phyloP scores from a whole-genome alignment of 306 rosid genomes.

The Hylodesmum podocarpum region DNA sequence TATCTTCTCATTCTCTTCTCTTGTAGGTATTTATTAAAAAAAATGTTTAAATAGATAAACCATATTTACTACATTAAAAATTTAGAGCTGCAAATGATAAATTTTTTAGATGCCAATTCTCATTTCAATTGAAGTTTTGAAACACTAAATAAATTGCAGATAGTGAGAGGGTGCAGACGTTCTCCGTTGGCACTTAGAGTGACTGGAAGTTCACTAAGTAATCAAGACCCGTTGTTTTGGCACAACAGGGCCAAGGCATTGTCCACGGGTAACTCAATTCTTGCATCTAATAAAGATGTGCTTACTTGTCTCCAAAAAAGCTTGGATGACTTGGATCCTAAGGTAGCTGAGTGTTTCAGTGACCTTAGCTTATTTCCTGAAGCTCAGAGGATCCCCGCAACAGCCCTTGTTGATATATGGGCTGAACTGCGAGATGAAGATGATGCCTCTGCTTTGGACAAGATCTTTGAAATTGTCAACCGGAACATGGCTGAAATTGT shows the following conservation, averaged over 20 bases:
- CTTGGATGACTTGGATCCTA: slow-evolving; percentile 37
- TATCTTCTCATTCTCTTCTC: no score
- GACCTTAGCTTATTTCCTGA: slow-evolving; percentile 69
- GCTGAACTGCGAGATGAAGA: slow-evolving; percentile 45
- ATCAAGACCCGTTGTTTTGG: slow-evolving; percentile 36
- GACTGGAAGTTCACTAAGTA: slow-evolving; percentile 41
- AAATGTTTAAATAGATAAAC: no score
- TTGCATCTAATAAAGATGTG: slow-evolving; percentile 29
- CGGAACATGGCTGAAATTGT: slow-evolving; percentile 42
- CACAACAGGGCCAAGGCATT: slow-evolving; percentile 20
- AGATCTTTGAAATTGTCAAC: slow-evolving; percentile 32
- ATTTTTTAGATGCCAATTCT: not conserved
- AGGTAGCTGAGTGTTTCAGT: slow-evolving; percentile 48
- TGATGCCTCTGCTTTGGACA: slow-evolving; percentile 33
- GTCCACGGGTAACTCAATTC: slow-evolving; percentile 35
- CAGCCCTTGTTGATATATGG: slow-evolving; percentile 63
- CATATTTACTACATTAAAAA: no score
- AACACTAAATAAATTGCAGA: slow-evolving; percentile 48
- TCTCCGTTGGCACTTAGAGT: slow-evolving; percentile 55
- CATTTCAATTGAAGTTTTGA: not conserved
- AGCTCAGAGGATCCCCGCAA: slow-evolving; percentile 56
- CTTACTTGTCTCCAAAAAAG: slow-evolving; percentile 44
- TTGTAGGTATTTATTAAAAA: no score
- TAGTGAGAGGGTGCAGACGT: slow-evolving; percentile 47
- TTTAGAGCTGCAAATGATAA: no score